These are phyloP conservation scores for Gastrolobium villosum DNA, from an alignment of 306 rosid genomes.

Conservation along the genomic window DNA sequence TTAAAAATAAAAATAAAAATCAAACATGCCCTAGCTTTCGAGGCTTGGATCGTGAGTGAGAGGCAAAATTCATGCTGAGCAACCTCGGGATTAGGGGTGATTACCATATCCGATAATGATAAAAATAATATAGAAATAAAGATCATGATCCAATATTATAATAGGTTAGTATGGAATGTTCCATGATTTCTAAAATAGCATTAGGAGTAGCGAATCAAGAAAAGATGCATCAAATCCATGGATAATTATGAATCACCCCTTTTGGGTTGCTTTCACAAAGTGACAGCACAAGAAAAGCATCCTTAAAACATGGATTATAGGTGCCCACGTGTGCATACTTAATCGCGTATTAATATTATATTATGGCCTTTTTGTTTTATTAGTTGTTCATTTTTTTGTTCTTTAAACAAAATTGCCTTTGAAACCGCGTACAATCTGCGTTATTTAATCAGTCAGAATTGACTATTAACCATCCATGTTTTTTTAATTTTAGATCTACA, in stretches of 20 bases:
- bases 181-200: neutral
- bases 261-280: neutral
- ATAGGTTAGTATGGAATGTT: neutral
- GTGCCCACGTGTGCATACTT: neutral
- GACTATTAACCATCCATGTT: neutral
- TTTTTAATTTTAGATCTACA: too few relatives aligned
- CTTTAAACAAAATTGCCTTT: neutral
- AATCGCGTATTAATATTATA: too few relatives aligned
- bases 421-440: neutral
- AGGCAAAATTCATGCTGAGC: too few relatives aligned
- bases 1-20: too few relatives aligned
- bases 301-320: neutral
- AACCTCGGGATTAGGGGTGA: neutral
- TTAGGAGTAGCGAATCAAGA: neutral
- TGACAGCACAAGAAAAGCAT: neutral
- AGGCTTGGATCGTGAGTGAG: too few relatives aligned
- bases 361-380: neutral
- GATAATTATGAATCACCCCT: neutral
- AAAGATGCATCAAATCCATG: slow-evolving; percentile 4
- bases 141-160: neutral
- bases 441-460: neutral
- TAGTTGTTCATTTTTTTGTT: neutral
- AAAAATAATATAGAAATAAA: too few relatives aligned
- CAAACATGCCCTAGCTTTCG: too few relatives aligned
- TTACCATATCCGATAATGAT: neutral